Base-by-base conservation (phyloP, 2,329 filamentous ascomycete species). In the Talaromyces marneffei region DNA sequence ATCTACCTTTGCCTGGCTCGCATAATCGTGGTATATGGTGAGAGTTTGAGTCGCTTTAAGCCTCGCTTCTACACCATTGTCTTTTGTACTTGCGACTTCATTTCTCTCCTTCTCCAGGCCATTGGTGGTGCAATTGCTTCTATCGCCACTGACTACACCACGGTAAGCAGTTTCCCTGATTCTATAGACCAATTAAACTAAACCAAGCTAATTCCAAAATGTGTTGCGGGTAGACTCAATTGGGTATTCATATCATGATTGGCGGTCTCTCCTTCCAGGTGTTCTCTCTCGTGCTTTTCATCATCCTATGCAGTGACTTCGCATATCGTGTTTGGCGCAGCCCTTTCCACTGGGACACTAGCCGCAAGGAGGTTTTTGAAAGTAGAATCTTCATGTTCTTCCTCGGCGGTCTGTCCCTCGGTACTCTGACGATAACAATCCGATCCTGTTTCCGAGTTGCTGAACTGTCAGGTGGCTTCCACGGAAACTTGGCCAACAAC, bases 231-330 rank as follows among this genome's bases (percentile, higher is more conserved):
- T 14, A 42, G 39, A 20, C 55, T 46, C 55, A 57, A 20, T n/a
- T 29, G 25, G 55, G 55, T 31, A 29, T 57, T 42, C 12, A 57
- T 57, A 57, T 57, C 25, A 57, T 57, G 55, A 57, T 57, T 12
- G 55, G 23, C 4, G 55, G 55, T 20, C 55, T 57, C 9, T 25
- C 55, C 27, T 27, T 25, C 27, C 55, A 57, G 37, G 55, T 57
- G 3, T n/a, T 29, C 31, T 57, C 55, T 8, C 37, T 57, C 4
- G 55, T 44, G 7, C 37, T 57, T 12, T 57, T 57, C 37, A 57
- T 57, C 9, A 39, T 23, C 20, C 55, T 57, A 18, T 57, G 39
- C 39, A 4, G 18, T 8, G 55, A 57, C 25, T 57, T 44, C 31
- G 55, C 55, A 5, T 29, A 12, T 44, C 39, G 56, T 33, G 56